Conservation (phyloP, 352 stramenopile genomes). For the Phytophthora cajani region DNA sequence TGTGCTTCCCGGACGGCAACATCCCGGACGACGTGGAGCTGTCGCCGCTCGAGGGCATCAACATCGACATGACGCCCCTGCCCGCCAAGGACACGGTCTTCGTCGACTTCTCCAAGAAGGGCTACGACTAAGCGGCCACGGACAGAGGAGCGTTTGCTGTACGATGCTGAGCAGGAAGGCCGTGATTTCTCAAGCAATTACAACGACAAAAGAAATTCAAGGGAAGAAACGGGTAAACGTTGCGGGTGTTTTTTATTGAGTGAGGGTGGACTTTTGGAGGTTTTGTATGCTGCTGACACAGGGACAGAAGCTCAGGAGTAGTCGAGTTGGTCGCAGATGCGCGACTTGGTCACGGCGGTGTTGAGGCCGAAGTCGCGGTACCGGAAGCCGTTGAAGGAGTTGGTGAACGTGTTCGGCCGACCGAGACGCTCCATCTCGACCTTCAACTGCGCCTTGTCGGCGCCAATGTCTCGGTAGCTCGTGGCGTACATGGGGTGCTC, state of each 20-base stretch:
- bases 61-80: slow-evolving; percentile 89
- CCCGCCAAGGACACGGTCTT: slow-evolving; percentile 79
- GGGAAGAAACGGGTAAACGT: slow-evolving; percentile 32
- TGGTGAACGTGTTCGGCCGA: slow-evolving; percentile 79
- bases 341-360: slow-evolving; percentile 81
- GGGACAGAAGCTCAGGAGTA: slow-evolving; percentile 41
- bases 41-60: slow-evolving; percentile 85
- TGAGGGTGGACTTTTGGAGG: not conserved
- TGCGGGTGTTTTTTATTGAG: slow-evolving; percentile 14
- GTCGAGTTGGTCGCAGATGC: slow-evolving; percentile 81
- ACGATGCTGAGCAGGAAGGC: slow-evolving; percentile 7
- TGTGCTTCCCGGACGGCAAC: slow-evolving; percentile 90
- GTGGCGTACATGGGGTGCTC: slow-evolving; percentile 82
- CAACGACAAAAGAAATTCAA: slow-evolving; percentile 24
- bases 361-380: slow-evolving; percentile 87
- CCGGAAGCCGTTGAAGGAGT: slow-evolving; percentile 87
- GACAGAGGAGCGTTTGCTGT: not conserved
- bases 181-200: slow-evolving; percentile 24
- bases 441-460: slow-evolving; percentile 78
- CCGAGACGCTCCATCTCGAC: slow-evolving; percentile 69
- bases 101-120: slow-evolving; percentile 90
- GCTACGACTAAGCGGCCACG: slow-evolving; percentile 67
- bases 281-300: not conserved
- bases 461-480: slow-evolving; percentile 75
- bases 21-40: slow-evolving; percentile 87